Percentiles rank a stretch among this genome's conserved stretches.
Conservation (phyloP, 202 grass and related monocot species). For the Eragrostis tef region DNA sequence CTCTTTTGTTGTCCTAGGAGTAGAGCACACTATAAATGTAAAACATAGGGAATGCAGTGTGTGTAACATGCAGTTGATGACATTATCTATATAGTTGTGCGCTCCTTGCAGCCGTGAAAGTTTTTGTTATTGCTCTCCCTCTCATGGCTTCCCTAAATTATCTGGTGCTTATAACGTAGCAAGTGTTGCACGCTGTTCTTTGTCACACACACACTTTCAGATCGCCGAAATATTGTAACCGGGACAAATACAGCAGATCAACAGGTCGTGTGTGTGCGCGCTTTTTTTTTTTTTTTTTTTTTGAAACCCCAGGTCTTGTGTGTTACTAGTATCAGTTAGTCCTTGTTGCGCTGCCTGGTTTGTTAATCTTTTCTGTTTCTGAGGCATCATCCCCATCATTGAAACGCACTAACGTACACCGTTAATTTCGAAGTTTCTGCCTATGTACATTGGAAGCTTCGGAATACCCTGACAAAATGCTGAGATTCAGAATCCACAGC, state of each 20-base stretch:
- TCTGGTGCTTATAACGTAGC: background rate
- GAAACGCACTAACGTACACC: background rate
- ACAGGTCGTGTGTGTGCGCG: background rate
- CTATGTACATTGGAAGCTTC: background rate
- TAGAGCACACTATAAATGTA: conserved; percentile 48
- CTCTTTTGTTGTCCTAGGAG: conserved; percentile 19
- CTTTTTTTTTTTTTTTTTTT: too few species aligned
- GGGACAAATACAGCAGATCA: background rate
- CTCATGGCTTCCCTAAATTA: background rate
- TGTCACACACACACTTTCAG: background rate
- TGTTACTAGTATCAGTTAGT: too few species aligned
- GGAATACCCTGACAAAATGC: background rate
- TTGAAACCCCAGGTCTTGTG: too few species aligned
- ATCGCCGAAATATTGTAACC: background rate
- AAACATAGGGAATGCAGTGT: conserved; percentile 45
- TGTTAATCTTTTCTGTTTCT: too few species aligned
- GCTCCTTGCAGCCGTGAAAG: background rate
- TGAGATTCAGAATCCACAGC: background rate
- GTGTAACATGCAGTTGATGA: conserved; percentile 6
- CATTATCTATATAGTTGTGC: conserved; percentile 14
- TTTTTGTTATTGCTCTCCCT: background rate
- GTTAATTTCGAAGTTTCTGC: background rate
- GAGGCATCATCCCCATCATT: too few species aligned
- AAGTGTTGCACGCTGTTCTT: background rate
- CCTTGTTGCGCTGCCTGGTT: too few species aligned